Percentiles rank a stretch among this genome's conserved stretches.
phyloP scores from a whole-genome alignment of 345 rosid species.

The Murraya koenigii region DNA sequence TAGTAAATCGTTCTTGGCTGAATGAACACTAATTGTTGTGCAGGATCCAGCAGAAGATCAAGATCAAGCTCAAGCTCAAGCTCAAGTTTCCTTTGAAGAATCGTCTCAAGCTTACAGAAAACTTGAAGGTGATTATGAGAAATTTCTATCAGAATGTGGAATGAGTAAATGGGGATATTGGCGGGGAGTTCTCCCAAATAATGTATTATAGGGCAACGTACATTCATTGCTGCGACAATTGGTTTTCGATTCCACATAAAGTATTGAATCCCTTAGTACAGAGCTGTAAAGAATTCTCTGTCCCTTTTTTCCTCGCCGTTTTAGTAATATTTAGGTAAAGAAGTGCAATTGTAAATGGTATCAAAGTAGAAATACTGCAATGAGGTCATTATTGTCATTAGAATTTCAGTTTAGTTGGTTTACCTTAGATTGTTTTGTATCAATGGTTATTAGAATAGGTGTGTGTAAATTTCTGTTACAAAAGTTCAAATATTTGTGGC shows the following conservation, averaged over 20 bases:
- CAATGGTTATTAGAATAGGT: background rate
- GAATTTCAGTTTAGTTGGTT: background rate
- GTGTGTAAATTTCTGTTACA: background rate
- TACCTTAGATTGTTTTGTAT: background rate
- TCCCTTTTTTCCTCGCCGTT: background rate
- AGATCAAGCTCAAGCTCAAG: slow-evolving; percentile 20
- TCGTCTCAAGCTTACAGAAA: slow-evolving; percentile 14
- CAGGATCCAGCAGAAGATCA: slow-evolving; percentile 22
- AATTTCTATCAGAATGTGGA: slow-evolving; percentile 42
- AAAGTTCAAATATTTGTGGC: background rate
- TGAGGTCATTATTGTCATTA: background rate
- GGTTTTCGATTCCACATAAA: background rate
- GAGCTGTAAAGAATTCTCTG: background rate
- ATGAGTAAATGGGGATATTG: slow-evolving; percentile 31
- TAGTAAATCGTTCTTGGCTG: background rate
- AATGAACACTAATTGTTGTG: background rate
- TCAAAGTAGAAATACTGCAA: background rate
- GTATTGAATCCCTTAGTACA: background rate
- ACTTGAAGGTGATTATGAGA: slow-evolving; percentile 36
- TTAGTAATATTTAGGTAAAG: background rate
- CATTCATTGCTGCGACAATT: background rate
- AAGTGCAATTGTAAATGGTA: background rate
- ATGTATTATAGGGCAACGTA: background rate
- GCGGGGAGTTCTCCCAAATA: slow-evolving; percentile 28
- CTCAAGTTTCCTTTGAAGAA: slow-evolving; percentile 21